Conservation (phyloP, 2,329 filamentous ascomycete genomes). For the Gnomoniopsis smithogilvyi region DNA sequence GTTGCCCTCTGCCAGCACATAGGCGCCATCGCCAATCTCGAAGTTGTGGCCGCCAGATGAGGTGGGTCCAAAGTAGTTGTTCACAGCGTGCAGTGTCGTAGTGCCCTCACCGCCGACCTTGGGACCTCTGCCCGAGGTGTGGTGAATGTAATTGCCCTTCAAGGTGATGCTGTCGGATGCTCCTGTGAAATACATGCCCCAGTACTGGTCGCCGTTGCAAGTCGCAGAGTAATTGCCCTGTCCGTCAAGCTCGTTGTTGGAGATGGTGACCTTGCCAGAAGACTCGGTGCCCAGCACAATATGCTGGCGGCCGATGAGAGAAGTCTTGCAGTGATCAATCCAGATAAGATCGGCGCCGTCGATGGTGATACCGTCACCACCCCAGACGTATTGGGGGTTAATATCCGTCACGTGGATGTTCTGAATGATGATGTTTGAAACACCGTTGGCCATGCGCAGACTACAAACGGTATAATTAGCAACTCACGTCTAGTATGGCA, state of each 20-base stretch:
- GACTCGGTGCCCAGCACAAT: constrained; percentile 54
- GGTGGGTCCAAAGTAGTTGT: constrained; percentile 46
- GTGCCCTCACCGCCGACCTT: constrained; percentile 49
- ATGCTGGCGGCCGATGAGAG: constrained; percentile 57
- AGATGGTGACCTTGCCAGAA: constrained; percentile 54
- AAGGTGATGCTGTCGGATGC: constrained; percentile 53
- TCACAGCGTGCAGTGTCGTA: constrained; percentile 56
- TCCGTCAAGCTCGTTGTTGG: constrained; percentile 59
- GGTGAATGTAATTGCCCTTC: constrained; percentile 59
- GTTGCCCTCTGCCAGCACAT: constrained; percentile 55
- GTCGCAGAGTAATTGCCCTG: constrained; percentile 50
- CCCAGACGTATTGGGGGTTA: constrained; percentile 56
- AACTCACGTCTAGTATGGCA: neutral
- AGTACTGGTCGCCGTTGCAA: constrained; percentile 59
- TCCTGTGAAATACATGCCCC: constrained; percentile 55
- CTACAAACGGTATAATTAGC: constrained; percentile 21
- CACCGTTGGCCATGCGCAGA: constrained; percentile 42
- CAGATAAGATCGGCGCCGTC: constrained; percentile 43
- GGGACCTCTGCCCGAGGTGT: constrained; percentile 53
- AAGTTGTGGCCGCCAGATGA: constrained; percentile 54
- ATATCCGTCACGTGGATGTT: constrained; percentile 54
- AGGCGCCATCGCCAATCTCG: constrained; percentile 41
- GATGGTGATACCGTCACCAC: constrained; percentile 55
- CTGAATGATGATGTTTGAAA: constrained; percentile 59
- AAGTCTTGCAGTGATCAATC: constrained; percentile 54